Percentiles rank a stretch among this genome's conserved stretches.
These are phyloP conservation scores for Eucalyptus curtisii DNA, from an alignment of 345 rosid genomes.

Conservation along the genomic window DNA sequence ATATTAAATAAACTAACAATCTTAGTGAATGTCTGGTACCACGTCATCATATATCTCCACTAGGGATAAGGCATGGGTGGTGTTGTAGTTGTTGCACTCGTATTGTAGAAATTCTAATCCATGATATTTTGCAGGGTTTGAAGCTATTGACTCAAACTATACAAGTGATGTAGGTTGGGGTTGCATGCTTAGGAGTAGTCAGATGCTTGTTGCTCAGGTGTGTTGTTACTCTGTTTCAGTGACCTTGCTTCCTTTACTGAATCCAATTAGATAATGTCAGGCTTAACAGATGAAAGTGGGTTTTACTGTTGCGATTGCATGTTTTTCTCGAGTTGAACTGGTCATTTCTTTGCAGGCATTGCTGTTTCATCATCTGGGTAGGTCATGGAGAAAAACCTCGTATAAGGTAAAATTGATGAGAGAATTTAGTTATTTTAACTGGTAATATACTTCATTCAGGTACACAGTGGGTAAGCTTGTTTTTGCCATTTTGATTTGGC, in stretches of 20 bases:
- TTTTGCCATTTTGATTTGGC: slow-evolving; percentile 17
- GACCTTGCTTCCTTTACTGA: not conserved
- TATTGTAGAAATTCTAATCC: not conserved
- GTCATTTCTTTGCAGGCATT: slow-evolving; percentile 42
- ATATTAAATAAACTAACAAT: not conserved
- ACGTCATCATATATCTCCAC: not conserved
- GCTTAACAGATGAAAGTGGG: not conserved
- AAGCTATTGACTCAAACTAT: slow-evolving; percentile 48
- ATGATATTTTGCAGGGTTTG: slow-evolving; percentile 42
- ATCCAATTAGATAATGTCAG: not conserved
- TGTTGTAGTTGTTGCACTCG: not conserved
- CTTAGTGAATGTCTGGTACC: not conserved
- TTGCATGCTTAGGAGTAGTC: slow-evolving; percentile 97
- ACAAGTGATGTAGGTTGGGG: slow-evolving; percentile 89
- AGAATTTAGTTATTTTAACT: not conserved
- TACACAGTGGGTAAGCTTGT: not conserved
- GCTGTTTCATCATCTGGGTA: slow-evolving; percentile 72
- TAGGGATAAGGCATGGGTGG: not conserved
- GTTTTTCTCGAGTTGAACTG: not conserved
- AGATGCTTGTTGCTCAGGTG: slow-evolving; percentile 96
- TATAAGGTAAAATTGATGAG: slow-evolving; percentile 23
- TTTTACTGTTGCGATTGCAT: not conserved
- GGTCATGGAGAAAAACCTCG: slow-evolving; percentile 69
- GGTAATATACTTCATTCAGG: not conserved
- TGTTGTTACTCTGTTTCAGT: not conserved